Evolutionary conservation across 2,329 filamentous ascomycete species (phyloP), one percentile per base, ranked within the genome.

Genomic region (Hyphodiscus sp.): DNA sequence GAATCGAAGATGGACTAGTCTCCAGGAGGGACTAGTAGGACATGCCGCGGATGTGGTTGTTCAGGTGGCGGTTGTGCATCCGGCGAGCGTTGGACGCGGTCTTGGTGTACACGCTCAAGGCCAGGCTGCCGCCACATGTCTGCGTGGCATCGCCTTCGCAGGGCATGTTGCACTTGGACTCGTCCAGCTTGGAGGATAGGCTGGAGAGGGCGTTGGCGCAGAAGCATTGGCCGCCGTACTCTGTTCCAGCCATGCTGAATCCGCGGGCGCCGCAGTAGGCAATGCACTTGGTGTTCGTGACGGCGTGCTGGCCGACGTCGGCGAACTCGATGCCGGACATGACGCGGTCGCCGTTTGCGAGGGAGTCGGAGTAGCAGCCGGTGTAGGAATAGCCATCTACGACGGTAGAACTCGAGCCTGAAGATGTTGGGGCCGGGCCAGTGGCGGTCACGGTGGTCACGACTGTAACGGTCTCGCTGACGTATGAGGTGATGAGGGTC

Each of bases 121-220:
- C 69, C 67, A 71, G 71, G 51, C 64, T 57, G 16, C 78, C 79
- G 46, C 80, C 80, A 60, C 80, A 83, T 6, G 70, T 69, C 62
- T 80, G 68, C 11, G 62, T 65, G 1, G 57, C 56, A 58, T 80
- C 74, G 20, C 77, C 79, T 49, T 74, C 71, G 63, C 80, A 83
- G 1, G 74, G 67, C 61, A 72, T 74, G 43, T 67, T 65, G 68
- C 80, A 83, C 13, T 63, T 59, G 8, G 63, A 67, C 2, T 77
- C 75, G 45, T 73, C 71, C 18, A 81, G 33, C 11, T 38, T 61
- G 57, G 70, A 68, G 47, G 70, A 65, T 26, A 69, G 72, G 43
- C 69, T 68, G 23, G 64, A 66, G 18, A 77, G 61, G 20, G 56
- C 47, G 56, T 74, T 69, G 16, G 73, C 76, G 57, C 76, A 80